These are phyloP conservation scores for Ceratocystiopsis minuta DNA, from an alignment of 2,329 filamentous ascomycete species.

Conservation along the genomic window DNA sequence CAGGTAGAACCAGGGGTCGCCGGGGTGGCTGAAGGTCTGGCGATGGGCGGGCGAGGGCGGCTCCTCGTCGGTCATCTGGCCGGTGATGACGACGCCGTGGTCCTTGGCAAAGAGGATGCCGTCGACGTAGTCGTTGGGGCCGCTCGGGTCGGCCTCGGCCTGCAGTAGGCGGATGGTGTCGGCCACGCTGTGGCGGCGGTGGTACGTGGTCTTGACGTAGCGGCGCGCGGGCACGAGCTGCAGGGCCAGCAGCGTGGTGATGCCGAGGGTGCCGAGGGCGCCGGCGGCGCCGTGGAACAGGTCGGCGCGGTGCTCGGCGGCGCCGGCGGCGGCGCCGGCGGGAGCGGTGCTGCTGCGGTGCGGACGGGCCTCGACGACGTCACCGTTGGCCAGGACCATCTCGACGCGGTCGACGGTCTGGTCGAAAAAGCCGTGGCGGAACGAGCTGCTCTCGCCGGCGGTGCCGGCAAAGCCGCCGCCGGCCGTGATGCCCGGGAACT, in stretches of 20 bases:
- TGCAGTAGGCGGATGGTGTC: constrained; percentile 27
- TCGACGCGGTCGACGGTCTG: constrained; percentile 44
- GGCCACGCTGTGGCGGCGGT: constrained; percentile 29
- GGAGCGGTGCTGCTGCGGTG: no score
- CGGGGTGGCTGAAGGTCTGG: constrained; percentile 38
- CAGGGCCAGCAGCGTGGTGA: constrained; percentile 50
- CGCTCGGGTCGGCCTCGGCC: constrained; percentile 6
- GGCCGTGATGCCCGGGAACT: constrained; percentile 59
- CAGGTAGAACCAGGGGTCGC: constrained; percentile 63
- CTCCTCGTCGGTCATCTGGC: constrained; percentile 36
- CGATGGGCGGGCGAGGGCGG: constrained; percentile 17
- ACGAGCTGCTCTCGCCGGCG: constrained; percentile 51
- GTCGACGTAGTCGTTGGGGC: constrained; percentile 45
- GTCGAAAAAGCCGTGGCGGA: constrained; percentile 56
- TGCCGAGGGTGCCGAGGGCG: constrained; percentile 48
- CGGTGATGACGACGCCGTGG: constrained; percentile 49
- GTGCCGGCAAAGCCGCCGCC: constrained; percentile 56
- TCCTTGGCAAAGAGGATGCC: constrained; percentile 47
- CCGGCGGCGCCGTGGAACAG: constrained; percentile 49
- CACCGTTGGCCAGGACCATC: constrained; percentile 50
- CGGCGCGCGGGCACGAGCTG: constrained; percentile 39
- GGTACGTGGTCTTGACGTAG: constrained; percentile 46
- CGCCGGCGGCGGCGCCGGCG: constrained; percentile 1
- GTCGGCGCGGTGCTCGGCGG: constrained; percentile 26
- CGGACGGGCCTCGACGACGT: constrained; percentile 33